phyloP scores from a whole-genome alignment of 176 grass and related monocot species.

The Calamus simplicifolius region DNA sequence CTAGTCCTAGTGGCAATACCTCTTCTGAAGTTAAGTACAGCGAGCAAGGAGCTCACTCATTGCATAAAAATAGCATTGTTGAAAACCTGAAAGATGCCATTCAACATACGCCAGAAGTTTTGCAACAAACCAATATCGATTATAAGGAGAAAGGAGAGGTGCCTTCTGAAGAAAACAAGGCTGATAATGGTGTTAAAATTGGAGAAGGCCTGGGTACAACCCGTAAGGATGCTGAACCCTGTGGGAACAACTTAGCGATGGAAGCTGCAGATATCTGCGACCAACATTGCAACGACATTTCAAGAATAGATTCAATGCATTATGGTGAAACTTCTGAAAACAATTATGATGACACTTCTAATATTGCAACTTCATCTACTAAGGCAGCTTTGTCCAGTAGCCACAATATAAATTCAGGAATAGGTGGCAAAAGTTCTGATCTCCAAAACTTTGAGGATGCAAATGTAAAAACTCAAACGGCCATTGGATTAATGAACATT shows the following conservation, averaged over 20 bases:
- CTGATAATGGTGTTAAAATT: conserved; percentile 1
- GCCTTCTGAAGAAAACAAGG: too few relatives aligned
- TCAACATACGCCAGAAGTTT: conserved; percentile 14
- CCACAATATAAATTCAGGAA: neutral
- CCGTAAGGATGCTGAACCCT: neutral
- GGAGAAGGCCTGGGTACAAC: neutral
- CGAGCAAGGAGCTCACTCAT: conserved; percentile 20
- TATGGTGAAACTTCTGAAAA: neutral
- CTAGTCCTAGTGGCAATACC: conserved; percentile 2
- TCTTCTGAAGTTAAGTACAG: conserved; percentile 15
- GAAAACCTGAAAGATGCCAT: conserved; percentile 7
- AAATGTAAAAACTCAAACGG: conserved; percentile 1
- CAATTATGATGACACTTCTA: neutral
- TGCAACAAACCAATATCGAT: neutral
- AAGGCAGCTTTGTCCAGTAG: neutral
- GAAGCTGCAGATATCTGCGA: neutral
- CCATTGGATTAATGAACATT: neutral
- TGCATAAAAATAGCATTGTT: too few relatives aligned
- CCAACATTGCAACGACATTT: neutral
- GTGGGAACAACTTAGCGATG: conserved; percentile 1
- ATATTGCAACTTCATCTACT: neutral
- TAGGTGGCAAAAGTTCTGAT: neutral
- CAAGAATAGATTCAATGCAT: neutral
- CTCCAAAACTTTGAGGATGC: conserved; percentile 12
- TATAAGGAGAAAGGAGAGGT: too few relatives aligned